Conservation (phyloP, 768 basidiomycete genomes). For the Roridomyces roridus region DNA sequence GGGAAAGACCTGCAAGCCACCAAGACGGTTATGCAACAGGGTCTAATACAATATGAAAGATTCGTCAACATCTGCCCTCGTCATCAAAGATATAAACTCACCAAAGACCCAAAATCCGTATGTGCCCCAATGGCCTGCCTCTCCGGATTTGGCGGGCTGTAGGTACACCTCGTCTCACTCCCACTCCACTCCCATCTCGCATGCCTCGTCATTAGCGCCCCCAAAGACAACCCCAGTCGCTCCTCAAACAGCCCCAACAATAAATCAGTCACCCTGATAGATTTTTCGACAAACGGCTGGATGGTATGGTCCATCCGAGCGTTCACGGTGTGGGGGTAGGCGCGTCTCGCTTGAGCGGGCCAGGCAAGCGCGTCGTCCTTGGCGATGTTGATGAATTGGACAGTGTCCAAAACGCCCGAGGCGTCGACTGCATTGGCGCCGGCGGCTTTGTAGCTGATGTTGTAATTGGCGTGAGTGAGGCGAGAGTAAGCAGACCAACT, state of each 20-base stretch:
- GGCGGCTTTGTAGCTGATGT: conserved; percentile 45
- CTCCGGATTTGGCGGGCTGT: conserved; percentile 39
- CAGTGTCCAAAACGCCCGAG: conserved; percentile 46
- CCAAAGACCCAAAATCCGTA: conserved; percentile 52
- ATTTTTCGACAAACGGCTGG: conserved; percentile 25
- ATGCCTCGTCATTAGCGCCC: conserved; percentile 44
- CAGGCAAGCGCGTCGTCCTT: conserved; percentile 57
- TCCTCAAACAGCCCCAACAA: conserved; percentile 50
- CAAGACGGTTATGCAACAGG: conserved; percentile 49
- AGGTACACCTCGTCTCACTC: conserved; percentile 51
- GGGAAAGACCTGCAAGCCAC: conserved; percentile 50
- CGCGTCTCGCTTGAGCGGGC: conserved; percentile 45
- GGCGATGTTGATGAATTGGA: conserved; percentile 54
- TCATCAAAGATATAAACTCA: too few relatives aligned
- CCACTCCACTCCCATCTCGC: conserved; percentile 41
- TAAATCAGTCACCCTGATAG: conserved; percentile 41
- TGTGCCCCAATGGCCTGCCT: conserved; percentile 52
- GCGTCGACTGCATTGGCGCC: conserved; percentile 53
- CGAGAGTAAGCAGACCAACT: conserved; percentile 26
- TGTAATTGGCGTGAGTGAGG: neutral
- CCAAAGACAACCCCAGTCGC: conserved; percentile 47
- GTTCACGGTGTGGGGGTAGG: conserved; percentile 49
- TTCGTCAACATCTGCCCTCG: neutral
- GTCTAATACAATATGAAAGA: too few relatives aligned
- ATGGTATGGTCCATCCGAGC: conserved; percentile 44